A percentile compares a stretch with the other conserved stretches of the same genome.
Conservation (phyloP, 2,329 filamentous ascomycete genomes). For the Pestalotiopsis sp. region DNA sequence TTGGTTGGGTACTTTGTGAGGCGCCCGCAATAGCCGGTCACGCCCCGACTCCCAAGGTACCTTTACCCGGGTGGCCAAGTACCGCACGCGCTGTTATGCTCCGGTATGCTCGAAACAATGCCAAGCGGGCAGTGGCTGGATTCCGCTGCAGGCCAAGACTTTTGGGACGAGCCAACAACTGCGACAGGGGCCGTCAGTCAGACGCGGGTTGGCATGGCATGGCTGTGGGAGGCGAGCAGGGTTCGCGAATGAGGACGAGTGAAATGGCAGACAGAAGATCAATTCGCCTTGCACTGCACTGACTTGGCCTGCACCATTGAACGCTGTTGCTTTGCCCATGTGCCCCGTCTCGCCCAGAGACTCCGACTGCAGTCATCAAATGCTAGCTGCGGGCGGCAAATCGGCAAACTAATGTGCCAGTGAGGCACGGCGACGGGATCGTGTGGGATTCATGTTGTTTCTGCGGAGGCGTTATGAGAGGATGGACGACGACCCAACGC, state of each 20-base stretch:
- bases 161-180: neutral
- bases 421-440: neutral
- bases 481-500: neutral
- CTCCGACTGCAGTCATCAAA: neutral
- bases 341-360: neutral
- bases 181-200: neutral
- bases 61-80: neutral
- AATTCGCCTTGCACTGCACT: too few species aligned
- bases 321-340: neutral
- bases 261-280: too few species aligned
- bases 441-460: neutral
- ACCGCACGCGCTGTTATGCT: neutral
- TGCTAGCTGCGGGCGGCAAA: neutral
- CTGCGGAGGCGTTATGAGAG: neutral
- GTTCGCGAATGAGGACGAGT: too few species aligned
- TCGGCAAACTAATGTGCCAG: neutral
- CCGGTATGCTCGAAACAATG: neutral
- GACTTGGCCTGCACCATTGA: neutral
- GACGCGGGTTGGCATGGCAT: neutral
- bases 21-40: neutral
- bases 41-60: neutral
- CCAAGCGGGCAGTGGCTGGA: constrained; percentile 1
- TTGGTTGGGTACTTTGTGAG: neutral
- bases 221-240: neutral
- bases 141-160: constrained; percentile 9